These are phyloP conservation scores for Fusarium caatingaense DNA, from an alignment of 2,329 filamentous ascomycete genomes.

Conservation along the genomic window DNA sequence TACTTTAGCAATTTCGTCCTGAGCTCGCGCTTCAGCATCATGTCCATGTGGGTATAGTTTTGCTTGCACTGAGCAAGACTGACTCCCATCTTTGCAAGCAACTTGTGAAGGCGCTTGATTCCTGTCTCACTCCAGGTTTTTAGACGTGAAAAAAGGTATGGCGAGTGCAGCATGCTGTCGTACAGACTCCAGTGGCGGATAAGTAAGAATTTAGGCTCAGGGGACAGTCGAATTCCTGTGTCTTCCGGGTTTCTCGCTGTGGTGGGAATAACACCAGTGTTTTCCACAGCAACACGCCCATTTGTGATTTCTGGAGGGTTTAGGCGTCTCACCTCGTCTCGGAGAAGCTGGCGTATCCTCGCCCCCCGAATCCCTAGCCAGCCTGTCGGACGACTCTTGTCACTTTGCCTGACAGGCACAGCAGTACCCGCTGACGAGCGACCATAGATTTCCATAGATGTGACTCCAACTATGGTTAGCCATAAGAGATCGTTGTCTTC, in stretches of 20 bases:
- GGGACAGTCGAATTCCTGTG: constrained; percentile 89
- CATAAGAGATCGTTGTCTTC: constrained; percentile 97
- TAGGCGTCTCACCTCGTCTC: constrained; percentile 92
- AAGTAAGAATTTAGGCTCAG: constrained; percentile 91
- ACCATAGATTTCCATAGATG: constrained; percentile 92
- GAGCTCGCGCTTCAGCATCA: constrained; percentile 90
- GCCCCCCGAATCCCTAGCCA: constrained; percentile 87
- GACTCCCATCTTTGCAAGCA: constrained; percentile 98
- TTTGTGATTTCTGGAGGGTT: constrained; percentile 81
- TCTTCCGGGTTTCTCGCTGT: constrained; percentile 90
- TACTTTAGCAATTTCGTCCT: constrained; percentile 90
- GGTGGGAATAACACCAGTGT: constrained; percentile 86
- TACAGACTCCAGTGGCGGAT: constrained; percentile 98
- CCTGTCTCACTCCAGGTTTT: constrained; percentile 96
- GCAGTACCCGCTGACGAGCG: constrained; percentile 84
- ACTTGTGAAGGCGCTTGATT: constrained; percentile 88
- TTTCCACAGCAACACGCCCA: constrained; percentile 71
- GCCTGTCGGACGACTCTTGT: constrained; percentile 69
- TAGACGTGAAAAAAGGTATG: constrained; percentile 89
- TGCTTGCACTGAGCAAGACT: constrained; percentile 94
- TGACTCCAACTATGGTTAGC: constrained; percentile 93
- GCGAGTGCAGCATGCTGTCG: constrained; percentile 97
- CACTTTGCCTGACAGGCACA: constrained; percentile 66
- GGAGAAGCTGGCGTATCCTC: constrained; percentile 83
- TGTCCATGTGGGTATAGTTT: constrained; percentile 98